phyloP scores from a whole-genome alignment of 176 grass and related monocot genomes.

The Carex littledalei region DNA sequence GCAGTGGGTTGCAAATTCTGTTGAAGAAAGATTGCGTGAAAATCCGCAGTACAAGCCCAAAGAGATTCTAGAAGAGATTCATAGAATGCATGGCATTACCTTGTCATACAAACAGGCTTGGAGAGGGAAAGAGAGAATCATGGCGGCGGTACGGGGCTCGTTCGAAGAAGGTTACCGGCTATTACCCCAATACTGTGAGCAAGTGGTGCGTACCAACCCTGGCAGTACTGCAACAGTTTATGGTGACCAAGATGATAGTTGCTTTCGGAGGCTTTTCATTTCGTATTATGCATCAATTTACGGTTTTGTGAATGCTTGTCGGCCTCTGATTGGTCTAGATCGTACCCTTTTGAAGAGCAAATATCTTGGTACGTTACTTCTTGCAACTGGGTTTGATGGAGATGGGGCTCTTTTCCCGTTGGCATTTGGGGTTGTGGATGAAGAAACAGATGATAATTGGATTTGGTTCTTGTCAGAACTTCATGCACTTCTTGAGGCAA shows the following conservation, averaged over 20 bases:
- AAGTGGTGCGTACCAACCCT: constrained; percentile 79
- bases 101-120: constrained; percentile 97
- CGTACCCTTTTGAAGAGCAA: constrained; percentile 79
- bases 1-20: constrained; percentile 88
- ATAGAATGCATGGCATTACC: constrained; percentile 90
- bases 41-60: constrained; percentile 98
- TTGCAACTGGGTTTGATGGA: constrained; percentile 90
- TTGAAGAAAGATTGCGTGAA: constrained; percentile 82
- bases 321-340: constrained; percentile 87
- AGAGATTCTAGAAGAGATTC: constrained; percentile 96
- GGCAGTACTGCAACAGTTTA: constrained; percentile 83
- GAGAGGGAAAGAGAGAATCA: constrained; percentile 97
- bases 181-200: constrained; percentile 75
- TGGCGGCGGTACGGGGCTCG: constrained; percentile 83
- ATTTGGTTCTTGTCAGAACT: constrained; percentile 94
- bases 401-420: constrained; percentile 91
- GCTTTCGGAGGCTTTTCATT: constrained; percentile 76
- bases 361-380: constrained; percentile 90
- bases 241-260: constrained; percentile 66
- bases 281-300: constrained; percentile 92
- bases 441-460: constrained; percentile 95
- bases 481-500: constrained; percentile 76
- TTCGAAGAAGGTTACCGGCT: constrained; percentile 96
- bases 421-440: constrained; percentile 93
- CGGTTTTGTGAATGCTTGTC: constrained; percentile 93